Percentiles rank a stretch among this genome's conserved stretches.
These are phyloP conservation scores for Aspergillus texensis DNA, from an alignment of 2,329 filamentous ascomycete species.

Conservation along the genomic window DNA sequence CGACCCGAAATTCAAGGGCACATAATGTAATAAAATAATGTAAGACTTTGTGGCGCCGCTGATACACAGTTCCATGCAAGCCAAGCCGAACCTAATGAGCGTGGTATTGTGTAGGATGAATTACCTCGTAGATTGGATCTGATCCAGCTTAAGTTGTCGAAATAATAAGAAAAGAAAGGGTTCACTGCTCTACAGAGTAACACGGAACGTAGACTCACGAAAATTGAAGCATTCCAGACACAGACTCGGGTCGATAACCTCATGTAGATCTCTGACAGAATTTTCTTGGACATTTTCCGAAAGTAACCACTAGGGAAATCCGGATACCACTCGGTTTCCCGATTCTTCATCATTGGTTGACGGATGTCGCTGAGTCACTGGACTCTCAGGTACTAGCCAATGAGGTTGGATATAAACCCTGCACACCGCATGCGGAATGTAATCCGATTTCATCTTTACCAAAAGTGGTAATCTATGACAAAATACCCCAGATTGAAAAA, in stretches of 20 bases:
- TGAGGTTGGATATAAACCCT: rapidly evolving
- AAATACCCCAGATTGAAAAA: neutral
- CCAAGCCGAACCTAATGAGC: neutral
- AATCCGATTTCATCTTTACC: neutral
- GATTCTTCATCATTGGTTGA: neutral
- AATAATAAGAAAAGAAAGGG: neutral
- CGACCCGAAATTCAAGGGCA: neutral
- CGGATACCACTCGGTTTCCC: neutral
- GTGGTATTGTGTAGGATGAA: neutral
- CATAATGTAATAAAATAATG: neutral
- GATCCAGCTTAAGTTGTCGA: neutral
- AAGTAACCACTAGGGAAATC: neutral
- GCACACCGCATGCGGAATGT: neutral
- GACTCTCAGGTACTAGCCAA: neutral
- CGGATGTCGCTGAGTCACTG: neutral
- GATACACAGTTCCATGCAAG: neutral
- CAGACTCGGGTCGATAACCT: neutral
- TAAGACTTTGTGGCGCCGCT: neutral
- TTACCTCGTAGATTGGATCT: neutral
- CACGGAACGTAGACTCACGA: neutral
- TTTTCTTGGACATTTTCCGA: neutral
- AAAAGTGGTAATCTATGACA: neutral
- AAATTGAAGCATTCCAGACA: neutral
- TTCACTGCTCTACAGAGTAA: neutral
- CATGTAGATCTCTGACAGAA: neutral